Conservation (phyloP, 345 rosid genomes). For the Lumnitzera racemosa region DNA sequence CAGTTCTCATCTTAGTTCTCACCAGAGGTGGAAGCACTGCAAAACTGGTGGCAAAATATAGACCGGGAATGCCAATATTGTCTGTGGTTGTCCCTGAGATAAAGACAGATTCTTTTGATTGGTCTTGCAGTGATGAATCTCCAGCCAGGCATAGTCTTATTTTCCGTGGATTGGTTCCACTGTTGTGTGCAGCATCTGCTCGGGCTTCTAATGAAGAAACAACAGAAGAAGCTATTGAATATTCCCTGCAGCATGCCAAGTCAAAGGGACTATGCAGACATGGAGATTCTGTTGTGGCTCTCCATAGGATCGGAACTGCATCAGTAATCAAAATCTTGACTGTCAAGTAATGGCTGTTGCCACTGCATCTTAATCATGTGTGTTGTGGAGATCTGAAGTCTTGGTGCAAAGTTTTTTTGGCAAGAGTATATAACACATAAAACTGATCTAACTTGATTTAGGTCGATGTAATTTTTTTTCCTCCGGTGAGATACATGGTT, state of each 20-base stretch:
- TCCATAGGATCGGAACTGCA: conserved; percentile 85
- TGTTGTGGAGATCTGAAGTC: not conserved
- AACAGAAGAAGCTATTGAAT: conserved; percentile 87
- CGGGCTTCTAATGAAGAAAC: conserved; percentile 84
- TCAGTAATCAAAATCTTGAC: conserved; percentile 91
- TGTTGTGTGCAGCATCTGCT: conserved; percentile 82
- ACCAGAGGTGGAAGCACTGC: conserved; percentile 98
- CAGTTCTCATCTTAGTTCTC: conserved; percentile 73
- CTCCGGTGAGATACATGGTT: too few species aligned
- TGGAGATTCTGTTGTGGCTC: conserved; percentile 87
- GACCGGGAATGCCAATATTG: conserved; percentile 83
- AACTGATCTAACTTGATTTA: too few species aligned
- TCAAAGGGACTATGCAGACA: conserved; percentile 55
- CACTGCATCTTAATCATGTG: not conserved
- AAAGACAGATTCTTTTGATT: conserved; percentile 73
- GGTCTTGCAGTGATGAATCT: conserved; percentile 85
- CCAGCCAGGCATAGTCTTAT: conserved; percentile 95
- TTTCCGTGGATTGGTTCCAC: conserved; percentile 80
- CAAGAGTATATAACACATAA: too few species aligned
- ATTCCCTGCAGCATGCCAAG: conserved; percentile 64
- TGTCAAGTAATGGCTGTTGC: conserved; percentile 31
- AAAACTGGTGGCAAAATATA: conserved; percentile 88
- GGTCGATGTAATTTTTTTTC: too few species aligned
- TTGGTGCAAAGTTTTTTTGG: too few species aligned
- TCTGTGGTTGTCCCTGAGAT: conserved; percentile 91